Percentiles rank a stretch among this genome's conserved stretches.
Evolutionary conservation across 78 protist species (phyloP).

Genomic region (Guillardia theta): DNA sequence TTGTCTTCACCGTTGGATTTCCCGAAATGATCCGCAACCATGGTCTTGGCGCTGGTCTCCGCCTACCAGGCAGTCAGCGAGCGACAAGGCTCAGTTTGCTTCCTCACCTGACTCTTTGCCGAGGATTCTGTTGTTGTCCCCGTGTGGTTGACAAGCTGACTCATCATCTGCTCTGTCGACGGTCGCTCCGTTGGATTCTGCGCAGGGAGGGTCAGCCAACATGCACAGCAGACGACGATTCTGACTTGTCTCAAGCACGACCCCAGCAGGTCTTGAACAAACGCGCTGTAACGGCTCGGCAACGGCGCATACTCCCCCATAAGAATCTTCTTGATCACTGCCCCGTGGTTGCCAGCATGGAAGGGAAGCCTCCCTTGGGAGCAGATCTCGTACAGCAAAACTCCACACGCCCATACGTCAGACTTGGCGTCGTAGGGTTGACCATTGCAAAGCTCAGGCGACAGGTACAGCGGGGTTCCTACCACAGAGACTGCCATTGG

Average conservation of each 20-base stretch:
- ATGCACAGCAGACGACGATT: too few relatives aligned
- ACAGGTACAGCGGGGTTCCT: constrained; percentile 1
- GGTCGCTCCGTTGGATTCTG: too few relatives aligned
- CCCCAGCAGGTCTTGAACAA: neutral
- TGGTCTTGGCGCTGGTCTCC: too few relatives aligned
- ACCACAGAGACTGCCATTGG: constrained; percentile 6
- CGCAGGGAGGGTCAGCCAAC: too few relatives aligned
- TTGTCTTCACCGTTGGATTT: too few relatives aligned
- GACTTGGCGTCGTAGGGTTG: neutral
- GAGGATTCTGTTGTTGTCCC: too few relatives aligned
- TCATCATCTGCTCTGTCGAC: too few relatives aligned
- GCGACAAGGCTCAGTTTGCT: too few relatives aligned
- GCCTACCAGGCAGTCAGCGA: too few relatives aligned
- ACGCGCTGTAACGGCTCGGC: neutral
- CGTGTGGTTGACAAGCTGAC: too few relatives aligned
- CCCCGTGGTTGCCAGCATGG: constrained; percentile 6
- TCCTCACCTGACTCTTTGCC: too few relatives aligned
- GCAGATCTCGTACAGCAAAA: neutral
- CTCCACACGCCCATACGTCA: constrained; percentile 18
- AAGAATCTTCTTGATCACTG: constrained; percentile 7
- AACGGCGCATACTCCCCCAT: constrained; percentile 2
- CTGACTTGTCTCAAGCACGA: neutral
- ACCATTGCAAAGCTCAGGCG: constrained; percentile 31
- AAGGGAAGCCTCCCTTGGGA: neutral
- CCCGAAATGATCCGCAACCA: too few relatives aligned